These are phyloP conservation scores for Fusarium sp. DNA, from an alignment of 2,329 filamentous ascomycete species.

Conservation along the genomic window DNA sequence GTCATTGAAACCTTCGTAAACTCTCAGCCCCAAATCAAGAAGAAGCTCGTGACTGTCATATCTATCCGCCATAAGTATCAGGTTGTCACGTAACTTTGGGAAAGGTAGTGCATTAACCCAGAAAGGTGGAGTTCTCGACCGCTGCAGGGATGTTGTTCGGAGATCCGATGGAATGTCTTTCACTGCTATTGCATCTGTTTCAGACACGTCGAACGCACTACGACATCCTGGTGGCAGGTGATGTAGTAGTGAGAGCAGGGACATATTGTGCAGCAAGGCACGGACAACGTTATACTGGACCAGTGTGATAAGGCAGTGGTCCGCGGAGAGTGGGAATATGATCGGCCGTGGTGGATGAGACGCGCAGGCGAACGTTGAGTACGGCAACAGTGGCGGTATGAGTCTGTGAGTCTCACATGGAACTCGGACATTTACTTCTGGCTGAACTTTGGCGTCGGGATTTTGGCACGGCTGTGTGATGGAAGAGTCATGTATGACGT, in stretches of 20 bases:
- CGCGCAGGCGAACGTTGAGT: not conserved
- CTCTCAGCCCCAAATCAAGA: not conserved
- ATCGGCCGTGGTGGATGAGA: not conserved
- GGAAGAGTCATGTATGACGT: not conserved
- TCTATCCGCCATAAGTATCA: not conserved
- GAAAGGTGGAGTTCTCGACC: not conserved
- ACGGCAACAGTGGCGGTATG: not conserved
- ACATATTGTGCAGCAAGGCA: not conserved
- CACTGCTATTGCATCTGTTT: not conserved
- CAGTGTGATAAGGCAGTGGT: not conserved
- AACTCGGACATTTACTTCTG: fast-evolving
- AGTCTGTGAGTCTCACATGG: not conserved
- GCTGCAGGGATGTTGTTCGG: not conserved
- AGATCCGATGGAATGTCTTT: not conserved
- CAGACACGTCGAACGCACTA: not conserved
- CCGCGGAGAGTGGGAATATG: not conserved
- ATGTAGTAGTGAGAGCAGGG: not conserved
- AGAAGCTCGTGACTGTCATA: not conserved
- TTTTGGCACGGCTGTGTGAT: not conserved
- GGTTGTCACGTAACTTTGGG: not conserved
- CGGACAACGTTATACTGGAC: not conserved
- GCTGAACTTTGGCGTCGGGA: not conserved
- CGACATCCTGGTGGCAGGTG: not conserved
- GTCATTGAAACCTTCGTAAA: not conserved
- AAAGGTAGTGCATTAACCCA: not conserved